Conservation (phyloP, 176 grass and related monocot species). For the Rhynchospora tenuis region DNA sequence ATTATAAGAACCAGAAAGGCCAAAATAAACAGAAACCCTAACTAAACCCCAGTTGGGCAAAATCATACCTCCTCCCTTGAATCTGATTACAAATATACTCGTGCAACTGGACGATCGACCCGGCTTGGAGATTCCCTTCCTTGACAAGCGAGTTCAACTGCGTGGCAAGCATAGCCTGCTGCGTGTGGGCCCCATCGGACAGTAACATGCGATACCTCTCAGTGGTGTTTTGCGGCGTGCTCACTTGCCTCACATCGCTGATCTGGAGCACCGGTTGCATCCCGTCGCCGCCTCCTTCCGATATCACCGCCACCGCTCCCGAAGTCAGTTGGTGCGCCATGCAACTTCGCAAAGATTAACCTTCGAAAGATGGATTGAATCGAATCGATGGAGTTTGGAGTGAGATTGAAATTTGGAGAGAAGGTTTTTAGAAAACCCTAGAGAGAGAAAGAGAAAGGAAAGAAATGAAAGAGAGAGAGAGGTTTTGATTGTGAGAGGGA, state of each 20-base stretch:
- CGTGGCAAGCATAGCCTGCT: slow-evolving; percentile 95
- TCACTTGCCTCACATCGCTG: slow-evolving; percentile 44
- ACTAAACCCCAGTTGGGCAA: neutral
- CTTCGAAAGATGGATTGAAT: neutral
- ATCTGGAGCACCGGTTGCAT: slow-evolving; percentile 75
- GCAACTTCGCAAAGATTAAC: neutral
- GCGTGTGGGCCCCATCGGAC: slow-evolving; percentile 65
- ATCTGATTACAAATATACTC: slow-evolving; percentile 90
- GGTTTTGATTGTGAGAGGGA: slow-evolving; percentile 27
- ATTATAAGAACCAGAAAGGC: no score
- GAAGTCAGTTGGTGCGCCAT: slow-evolving; percentile 35
- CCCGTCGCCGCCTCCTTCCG: slow-evolving; percentile 35
- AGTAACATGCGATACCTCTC: slow-evolving; percentile 79
- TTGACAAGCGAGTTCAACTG: slow-evolving; percentile 39
- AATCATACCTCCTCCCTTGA: slow-evolving; percentile 50
- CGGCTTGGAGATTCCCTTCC: slow-evolving; percentile 21
- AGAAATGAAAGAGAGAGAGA: no score
- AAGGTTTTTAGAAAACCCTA: neutral
- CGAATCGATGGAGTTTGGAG: neutral
- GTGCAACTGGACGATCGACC: slow-evolving; percentile 51
- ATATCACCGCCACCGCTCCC: slow-evolving; percentile 47
- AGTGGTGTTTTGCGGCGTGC: slow-evolving; percentile 27
- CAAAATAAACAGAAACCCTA: neutral
- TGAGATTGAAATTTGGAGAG: neutral
- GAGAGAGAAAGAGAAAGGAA: slow-evolving; percentile 14